Percentiles rank a stretch among this genome's conserved stretches.
Conservation (phyloP, 1,284 basidiomycete genomes). For the Irpex sp. region DNA sequence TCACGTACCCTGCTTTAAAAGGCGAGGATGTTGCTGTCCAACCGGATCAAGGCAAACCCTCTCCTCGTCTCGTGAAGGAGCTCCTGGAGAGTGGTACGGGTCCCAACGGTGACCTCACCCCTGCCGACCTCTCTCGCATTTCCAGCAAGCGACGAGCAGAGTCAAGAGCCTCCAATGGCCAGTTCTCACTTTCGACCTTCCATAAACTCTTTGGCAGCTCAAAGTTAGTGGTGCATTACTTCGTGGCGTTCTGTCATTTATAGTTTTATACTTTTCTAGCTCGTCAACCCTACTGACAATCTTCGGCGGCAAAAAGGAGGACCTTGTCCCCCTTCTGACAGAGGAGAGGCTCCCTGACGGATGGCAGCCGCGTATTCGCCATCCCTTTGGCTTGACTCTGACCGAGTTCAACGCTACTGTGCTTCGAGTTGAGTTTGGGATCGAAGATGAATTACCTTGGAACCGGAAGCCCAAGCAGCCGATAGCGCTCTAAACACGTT, state of each 20-base stretch:
- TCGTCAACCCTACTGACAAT: conserved; percentile 56
- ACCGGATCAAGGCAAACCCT: conserved; percentile 48
- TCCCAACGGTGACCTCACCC: conserved; percentile 45
- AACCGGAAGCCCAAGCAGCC: neutral
- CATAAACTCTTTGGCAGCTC: conserved; percentile 64
- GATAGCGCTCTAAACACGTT: neutral
- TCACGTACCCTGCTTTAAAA: conserved; percentile 21
- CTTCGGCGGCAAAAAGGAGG: conserved; percentile 58
- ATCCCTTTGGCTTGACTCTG: conserved; percentile 58
- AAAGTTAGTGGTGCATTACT: conserved; percentile 45
- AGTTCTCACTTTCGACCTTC: conserved; percentile 42
- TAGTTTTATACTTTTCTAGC: conserved; percentile 27
- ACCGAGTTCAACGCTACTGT: conserved; percentile 53
- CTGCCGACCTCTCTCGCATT: conserved; percentile 54
- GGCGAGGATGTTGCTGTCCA: conserved; percentile 54
- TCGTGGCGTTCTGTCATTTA: neutral
- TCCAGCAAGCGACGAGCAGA: conserved; percentile 56
- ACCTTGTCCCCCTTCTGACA: conserved; percentile 49
- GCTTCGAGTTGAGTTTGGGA: conserved; percentile 47
- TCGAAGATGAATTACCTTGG: conserved; percentile 27
- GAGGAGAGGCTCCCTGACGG: conserved; percentile 67
- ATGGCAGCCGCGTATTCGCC: conserved; percentile 61
- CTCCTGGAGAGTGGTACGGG: conserved; percentile 60
- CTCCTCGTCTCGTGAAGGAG: conserved; percentile 49
- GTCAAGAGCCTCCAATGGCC: conserved; percentile 46